A percentile compares a stretch with the other conserved stretches of the same genome.
phyloP scores from a whole-genome alignment of 176 grass and related monocot genomes.

The Juncus effusus region DNA sequence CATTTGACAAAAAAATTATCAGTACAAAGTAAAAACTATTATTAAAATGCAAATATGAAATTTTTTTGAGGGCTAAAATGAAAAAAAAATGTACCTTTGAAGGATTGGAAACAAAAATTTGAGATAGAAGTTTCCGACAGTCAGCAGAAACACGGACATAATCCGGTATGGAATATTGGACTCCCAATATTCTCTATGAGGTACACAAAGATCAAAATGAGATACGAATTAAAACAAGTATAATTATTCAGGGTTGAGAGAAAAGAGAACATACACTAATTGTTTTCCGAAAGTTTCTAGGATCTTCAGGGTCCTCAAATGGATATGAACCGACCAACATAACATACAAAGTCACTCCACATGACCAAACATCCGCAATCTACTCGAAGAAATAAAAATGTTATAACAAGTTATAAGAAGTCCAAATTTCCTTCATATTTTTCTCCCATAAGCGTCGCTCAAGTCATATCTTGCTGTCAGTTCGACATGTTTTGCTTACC shows the following conservation, averaged over 20 bases:
- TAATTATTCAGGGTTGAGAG: not conserved
- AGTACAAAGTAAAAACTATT: not conserved
- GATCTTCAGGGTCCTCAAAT: slow-evolving; percentile 27
- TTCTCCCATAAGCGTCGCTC: too few species aligned
- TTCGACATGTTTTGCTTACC: too few species aligned
- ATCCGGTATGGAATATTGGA: slow-evolving; percentile 71
- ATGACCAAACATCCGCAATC: slow-evolving; percentile 98
- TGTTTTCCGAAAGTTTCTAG: slow-evolving; percentile 87
- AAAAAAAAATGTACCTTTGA: slow-evolving; percentile 54
- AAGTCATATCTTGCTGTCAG: too few species aligned
- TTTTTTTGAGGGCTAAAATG: not conserved
- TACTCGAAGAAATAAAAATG: slow-evolving; percentile 8
- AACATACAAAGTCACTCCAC: slow-evolving; percentile 90
- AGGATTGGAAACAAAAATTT: slow-evolving; percentile 75
- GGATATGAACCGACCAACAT: slow-evolving; percentile 95
- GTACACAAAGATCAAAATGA: not conserved
- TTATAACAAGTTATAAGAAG: too few species aligned
- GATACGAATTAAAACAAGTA: slow-evolving; percentile 9
- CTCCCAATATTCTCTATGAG: slow-evolving; percentile 82
- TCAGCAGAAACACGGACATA: slow-evolving; percentile 76
- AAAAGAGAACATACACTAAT: slow-evolving; percentile 50
- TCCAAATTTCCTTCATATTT: too few species aligned
- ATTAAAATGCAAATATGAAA: not conserved
- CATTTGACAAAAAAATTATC: slow-evolving; percentile 17
- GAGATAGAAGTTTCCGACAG: slow-evolving; percentile 76